Base-by-base conservation (phyloP, 108 stramenopile species). In the Conticribra weissflogii region DNA sequence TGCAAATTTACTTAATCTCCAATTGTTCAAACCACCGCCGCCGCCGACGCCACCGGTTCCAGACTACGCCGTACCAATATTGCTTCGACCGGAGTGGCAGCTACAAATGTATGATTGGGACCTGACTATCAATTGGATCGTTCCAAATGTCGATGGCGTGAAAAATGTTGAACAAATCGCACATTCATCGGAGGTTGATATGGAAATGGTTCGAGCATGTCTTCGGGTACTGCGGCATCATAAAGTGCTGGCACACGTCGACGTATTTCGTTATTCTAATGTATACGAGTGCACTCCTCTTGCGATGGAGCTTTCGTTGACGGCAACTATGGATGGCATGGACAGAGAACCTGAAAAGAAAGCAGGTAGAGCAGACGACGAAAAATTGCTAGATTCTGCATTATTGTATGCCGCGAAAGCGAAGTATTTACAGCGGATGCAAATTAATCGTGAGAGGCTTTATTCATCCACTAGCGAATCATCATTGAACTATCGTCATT, bases 201-300 rank as follows among this genome's bases (percentile, higher is more conserved):
- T 95, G 83, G 94, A 90, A 63, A 85, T 94, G 76, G 95, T 95
- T 15, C 77, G 83, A 31, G 84, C 87, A 0, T 93, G 91, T 64
- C 72, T 96, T 3, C 78, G 93, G 34, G 93, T 93, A 23, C 69
- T 95, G 23, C 76, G 81, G 16, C 91, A 97, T 70, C 93, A 95
- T 66, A 83, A 88, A 4, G 85, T 90, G 15, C 82, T 97, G 67
- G 79, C 86, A 18, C 69, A 93, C 25, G 89, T 94, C 1, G 93
- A 94, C 57, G 83, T 94, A 48, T 97, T 97, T 68, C 83, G 88
- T 14, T 97, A 95, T 77, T 71, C 89, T 36, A 97, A 97, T 80
- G 81, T 92, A 25, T 97, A 97, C 61, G 92, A 93, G 54, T 78
- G 68, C 58, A 95, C 91, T 17, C 72, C 78, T 33, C 36, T 60